Base-by-base conservation (phyloP, 2,329 filamentous ascomycete species). In the Talaromyces sp. region DNA sequence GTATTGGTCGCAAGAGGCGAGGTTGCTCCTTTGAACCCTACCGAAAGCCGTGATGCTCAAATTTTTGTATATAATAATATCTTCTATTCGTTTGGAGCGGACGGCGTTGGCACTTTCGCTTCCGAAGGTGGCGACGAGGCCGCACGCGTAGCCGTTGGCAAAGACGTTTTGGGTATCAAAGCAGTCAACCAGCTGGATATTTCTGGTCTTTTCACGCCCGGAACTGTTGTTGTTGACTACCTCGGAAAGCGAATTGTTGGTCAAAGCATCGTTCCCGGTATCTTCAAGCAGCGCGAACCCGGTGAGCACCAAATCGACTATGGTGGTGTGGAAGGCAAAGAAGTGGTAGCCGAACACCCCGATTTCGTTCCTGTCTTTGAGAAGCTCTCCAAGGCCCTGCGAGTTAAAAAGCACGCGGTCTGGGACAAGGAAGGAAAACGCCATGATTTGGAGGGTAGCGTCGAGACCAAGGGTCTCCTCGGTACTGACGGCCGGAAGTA, bases 51-150 rank as follows among this genome's bases (percentile, higher is more conserved):
- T 66, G 93, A 99, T 74, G 94, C 94, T 3, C 94, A 99, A 74
- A 99, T 99, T 65, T 99, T 96, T 70, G 93, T 99, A 26, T 97
- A 97, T 81, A 97, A 97, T 82, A 99, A 99, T 77, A 92, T 99
- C 66, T 99, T 99, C 81, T 99, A 96, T 81, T 97, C 94, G 0
- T 97, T 97, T 68, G 94, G 94, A 64, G 93, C 94, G 51, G 94
- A 99, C 74, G 95, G 94, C 57, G 94, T 97, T 52, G 93, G 94
- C 50, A 99, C 94, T 17, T 99, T 99, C 75, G 92, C 92, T 11
- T 92, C 89, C 3, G 94, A 99, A 77, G 94, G 94, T 66, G 94
- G 94, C 21, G 93, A 99, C 66, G 94, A 99, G 78, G 94, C 94
- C 65, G 94, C 94, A 14, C 87, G 93, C 61, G 91, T 97, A 60